Evolutionary conservation across 2,329 filamentous ascomycete genomes (phyloP).

Genomic region (Malbranchea cinnamomea): DNA sequence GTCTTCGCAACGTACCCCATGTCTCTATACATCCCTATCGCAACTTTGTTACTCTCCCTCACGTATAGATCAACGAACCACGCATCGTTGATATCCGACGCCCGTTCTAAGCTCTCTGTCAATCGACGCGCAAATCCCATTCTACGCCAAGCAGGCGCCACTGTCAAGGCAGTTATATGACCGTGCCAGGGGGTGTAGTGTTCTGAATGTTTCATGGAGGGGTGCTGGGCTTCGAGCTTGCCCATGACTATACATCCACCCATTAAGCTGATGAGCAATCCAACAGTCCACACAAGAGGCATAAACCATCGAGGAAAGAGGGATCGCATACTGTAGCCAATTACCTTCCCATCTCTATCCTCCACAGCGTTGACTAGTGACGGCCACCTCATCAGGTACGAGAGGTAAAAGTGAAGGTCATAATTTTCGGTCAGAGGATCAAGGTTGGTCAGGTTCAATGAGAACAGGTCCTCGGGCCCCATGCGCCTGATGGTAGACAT

Average conservation of each 20-base stretch:
- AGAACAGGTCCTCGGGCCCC: constrained; percentile 67
- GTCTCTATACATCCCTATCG: constrained; percentile 74
- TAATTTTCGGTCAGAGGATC: constrained; percentile 98
- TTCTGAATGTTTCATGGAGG: constrained; percentile 56
- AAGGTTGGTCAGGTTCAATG: constrained; percentile 86
- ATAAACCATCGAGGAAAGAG: neutral
- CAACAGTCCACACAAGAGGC: neutral
- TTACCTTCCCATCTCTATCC: constrained; percentile 70
- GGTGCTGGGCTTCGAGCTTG: constrained; percentile 78
- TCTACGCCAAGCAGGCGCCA: constrained; percentile 71
- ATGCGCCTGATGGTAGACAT: constrained; percentile 85
- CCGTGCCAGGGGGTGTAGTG: constrained; percentile 99
- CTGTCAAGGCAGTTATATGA: constrained; percentile 90
- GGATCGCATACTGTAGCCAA: constrained; percentile 65
- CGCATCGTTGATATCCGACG: constrained; percentile 64
- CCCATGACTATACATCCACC: constrained; percentile 58
- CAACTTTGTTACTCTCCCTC: constrained; percentile 70
- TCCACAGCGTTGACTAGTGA: constrained; percentile 87
- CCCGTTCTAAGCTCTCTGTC: constrained; percentile 65
- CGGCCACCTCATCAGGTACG: constrained; percentile 93
- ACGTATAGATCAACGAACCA: constrained; percentile 98
- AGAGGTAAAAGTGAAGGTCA: constrained; percentile 85
- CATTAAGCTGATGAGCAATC: constrained; percentile 3
- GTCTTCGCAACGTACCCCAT: constrained; percentile 65
- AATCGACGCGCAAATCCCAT: constrained; percentile 76